Percentiles rank a stretch among this genome's conserved stretches.
Evolutionary conservation across 257 asterid species (phyloP).

Genomic region (Eustoma russellianum): DNA sequence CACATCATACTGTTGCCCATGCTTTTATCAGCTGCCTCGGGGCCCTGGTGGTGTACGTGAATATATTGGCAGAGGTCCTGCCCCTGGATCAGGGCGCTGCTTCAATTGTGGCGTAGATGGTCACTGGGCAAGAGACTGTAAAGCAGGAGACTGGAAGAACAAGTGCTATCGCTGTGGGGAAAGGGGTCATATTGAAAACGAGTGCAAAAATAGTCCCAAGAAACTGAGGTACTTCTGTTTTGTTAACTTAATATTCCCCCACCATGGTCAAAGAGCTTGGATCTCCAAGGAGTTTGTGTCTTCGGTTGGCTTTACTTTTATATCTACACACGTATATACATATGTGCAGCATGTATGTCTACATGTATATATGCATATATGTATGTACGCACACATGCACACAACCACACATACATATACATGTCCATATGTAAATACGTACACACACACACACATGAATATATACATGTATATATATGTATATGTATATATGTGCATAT

Average conservation of each 20-base stretch:
- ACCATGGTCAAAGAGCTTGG: too few relatives aligned
- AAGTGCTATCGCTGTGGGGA: conserved; percentile 95
- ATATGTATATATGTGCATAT: not conserved
- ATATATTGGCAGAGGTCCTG: conserved; percentile 77
- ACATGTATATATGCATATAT: not conserved
- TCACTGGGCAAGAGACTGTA: conserved; percentile 99
- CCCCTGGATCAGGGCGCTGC: conserved; percentile 99
- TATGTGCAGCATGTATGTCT: not conserved
- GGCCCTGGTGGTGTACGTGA: conserved; percentile 96
- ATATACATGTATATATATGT: too few relatives aligned
- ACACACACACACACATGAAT: too few relatives aligned
- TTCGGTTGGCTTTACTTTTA: not conserved
- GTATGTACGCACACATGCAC: not conserved
- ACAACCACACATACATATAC: too few relatives aligned
- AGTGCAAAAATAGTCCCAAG: conserved; percentile 91
- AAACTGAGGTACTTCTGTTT: conserved; percentile 42
- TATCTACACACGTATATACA: not conserved
- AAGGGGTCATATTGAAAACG: conserved; percentile 89
- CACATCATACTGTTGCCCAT: not conserved
- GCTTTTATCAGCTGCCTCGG: conserved; percentile 66
- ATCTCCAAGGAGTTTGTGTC: too few relatives aligned
- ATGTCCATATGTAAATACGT: too few relatives aligned
- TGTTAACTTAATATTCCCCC: not conserved
- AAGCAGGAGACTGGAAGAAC: conserved; percentile 98
- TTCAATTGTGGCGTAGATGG: conserved; percentile 98